A percentile compares a stretch with the other conserved stretches of the same genome.
phyloP scores from a whole-genome alignment of 2,329 filamentous ascomycete species.

The Trichoderma sp. region DNA sequence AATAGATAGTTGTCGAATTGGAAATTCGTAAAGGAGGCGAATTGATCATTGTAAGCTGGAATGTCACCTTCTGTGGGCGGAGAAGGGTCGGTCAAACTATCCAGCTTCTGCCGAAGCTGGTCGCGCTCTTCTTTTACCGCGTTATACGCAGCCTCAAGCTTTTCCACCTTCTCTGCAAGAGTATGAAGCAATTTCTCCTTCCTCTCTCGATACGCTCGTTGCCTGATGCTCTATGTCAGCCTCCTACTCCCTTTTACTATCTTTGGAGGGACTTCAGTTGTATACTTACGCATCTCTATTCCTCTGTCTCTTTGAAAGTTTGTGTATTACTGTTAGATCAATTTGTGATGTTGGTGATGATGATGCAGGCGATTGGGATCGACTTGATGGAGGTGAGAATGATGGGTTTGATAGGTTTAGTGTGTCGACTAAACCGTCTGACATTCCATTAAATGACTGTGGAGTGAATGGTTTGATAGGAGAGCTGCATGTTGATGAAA shows the following conservation, averaged over 20 bases:
- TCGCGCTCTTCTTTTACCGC: background rate
- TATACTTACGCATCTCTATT: background rate
- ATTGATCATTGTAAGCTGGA: background rate
- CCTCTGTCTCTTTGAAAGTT: background rate
- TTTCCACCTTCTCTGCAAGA: background rate
- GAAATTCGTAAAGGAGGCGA: background rate
- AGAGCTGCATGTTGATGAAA: background rate
- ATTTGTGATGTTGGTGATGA: background rate
- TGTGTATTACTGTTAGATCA: background rate
- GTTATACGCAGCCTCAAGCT: background rate
- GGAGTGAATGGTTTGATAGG: background rate
- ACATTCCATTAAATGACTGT: background rate
- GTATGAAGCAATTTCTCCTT: background rate
- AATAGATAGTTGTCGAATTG: background rate
- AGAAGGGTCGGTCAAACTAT: background rate
- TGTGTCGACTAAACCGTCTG: background rate
- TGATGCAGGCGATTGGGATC: background rate
- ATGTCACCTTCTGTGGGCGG: background rate
- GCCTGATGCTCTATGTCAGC: background rate
- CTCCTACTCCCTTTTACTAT: background rate
- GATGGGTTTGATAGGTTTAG: background rate
- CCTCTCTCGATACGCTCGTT: background rate
- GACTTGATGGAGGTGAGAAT: background rate
- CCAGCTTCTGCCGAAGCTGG: background rate
- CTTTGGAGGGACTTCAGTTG: background rate